Conservation (phyloP, 2,329 filamentous ascomycete species). For the Nemania sp. region DNA sequence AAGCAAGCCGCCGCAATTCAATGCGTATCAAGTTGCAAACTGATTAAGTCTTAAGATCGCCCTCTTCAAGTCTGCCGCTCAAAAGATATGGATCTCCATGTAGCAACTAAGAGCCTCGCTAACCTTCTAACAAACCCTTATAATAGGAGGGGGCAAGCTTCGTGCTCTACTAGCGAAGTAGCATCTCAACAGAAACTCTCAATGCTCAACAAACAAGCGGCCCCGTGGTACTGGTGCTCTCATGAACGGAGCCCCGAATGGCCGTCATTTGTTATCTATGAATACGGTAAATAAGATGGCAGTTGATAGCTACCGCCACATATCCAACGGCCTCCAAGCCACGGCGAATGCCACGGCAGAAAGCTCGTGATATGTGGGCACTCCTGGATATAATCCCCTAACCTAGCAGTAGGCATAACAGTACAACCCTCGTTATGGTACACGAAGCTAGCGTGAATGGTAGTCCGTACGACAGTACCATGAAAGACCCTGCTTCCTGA, state of each 20-base stretch:
- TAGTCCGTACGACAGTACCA: slow-evolving; percentile 2
- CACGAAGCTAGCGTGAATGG: background rate
- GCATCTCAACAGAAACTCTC: slow-evolving; percentile 23
- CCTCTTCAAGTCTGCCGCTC: slow-evolving; percentile 17
- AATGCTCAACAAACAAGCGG: slow-evolving; percentile 12
- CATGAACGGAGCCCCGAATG: too few relatives aligned
- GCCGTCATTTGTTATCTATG: too few relatives aligned
- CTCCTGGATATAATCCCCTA: background rate
- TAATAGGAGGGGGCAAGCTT: too few relatives aligned
- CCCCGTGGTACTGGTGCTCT: slow-evolving; percentile 3
- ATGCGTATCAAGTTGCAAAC: too few relatives aligned
- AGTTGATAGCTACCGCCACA: slow-evolving; percentile 10
- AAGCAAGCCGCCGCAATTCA: too few relatives aligned
- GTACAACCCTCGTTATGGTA: slow-evolving; percentile 1
- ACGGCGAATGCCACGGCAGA: too few relatives aligned
- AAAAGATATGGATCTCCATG: slow-evolving; percentile 6
- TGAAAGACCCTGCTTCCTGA: slow-evolving; percentile 20
- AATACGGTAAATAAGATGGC: too few relatives aligned
- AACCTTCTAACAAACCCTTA: slow-evolving; percentile 8
- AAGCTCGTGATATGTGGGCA: too few relatives aligned
- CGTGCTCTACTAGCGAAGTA: slow-evolving; percentile 14
- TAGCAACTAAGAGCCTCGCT: slow-evolving; percentile 5
- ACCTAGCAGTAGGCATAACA: background rate
- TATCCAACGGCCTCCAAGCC: background rate
- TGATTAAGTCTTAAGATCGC: too few relatives aligned